Percentiles rank a stretch among this genome's conserved stretches.
Evolutionary conservation across 169 alveolate species (phyloP).

Genomic region (Plasmodium falciparum): DNA sequence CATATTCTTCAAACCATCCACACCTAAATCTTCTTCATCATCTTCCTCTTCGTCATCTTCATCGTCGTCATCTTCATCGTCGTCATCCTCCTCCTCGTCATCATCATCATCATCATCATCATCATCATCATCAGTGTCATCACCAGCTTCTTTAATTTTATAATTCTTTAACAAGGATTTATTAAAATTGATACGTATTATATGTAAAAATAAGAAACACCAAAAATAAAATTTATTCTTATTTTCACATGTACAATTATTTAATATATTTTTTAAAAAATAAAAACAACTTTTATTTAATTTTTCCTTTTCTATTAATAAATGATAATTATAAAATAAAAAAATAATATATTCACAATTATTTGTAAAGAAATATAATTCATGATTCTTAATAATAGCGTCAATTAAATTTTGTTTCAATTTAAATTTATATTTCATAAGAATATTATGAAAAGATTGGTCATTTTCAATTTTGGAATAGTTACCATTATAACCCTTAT

Average conservation of each 20-base stretch:
- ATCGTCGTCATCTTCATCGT: neutral
- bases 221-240: slow-evolving; percentile 63
- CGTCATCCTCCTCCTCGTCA: neutral
- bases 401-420: slow-evolving; percentile 32
- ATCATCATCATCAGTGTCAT: neutral
- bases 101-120: slow-evolving; percentile 7
- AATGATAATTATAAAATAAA: slow-evolving; percentile 58
- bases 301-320: slow-evolving; percentile 14
- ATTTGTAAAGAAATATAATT: slow-evolving; percentile 31
- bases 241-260: slow-evolving; percentile 34
- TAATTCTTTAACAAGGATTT: neutral
- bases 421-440: slow-evolving; percentile 18
- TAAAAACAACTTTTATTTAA: slow-evolving; percentile 15
- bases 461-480: slow-evolving; percentile 3
- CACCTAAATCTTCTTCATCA: neutral
- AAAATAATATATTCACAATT: slow-evolving; percentile 46
- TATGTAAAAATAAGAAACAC: slow-evolving; percentile 34
- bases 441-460: neutral
- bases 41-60: neutral
- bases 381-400: slow-evolving; percentile 43
- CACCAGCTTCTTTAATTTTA: neutral
- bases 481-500: neutral
- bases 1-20: too few relatives aligned
- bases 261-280: slow-evolving; percentile 23
- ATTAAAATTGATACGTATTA: slow-evolving; percentile 38